A percentile compares a stretch with the other conserved stretches of the same genome.
Conservation (phyloP, 192 early-diverging fungal species). For the Chytriomyces confervae region DNA sequence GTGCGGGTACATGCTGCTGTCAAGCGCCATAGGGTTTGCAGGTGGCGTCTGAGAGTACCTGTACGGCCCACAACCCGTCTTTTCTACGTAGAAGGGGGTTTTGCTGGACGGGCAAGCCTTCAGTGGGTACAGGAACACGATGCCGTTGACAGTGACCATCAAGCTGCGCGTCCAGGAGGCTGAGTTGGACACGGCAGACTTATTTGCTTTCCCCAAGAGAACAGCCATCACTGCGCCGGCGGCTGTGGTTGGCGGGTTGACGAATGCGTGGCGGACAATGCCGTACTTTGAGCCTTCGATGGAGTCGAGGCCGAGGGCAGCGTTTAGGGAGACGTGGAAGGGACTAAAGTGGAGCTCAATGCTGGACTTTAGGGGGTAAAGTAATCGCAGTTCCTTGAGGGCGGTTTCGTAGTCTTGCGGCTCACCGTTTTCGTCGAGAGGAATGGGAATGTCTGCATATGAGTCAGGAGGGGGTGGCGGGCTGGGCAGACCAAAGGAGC, state of each 20-base stretch:
- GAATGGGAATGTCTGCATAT: background rate
- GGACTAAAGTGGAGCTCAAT: background rate
- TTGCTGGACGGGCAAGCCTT: background rate
- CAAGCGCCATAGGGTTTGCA: background rate
- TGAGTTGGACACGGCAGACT: background rate
- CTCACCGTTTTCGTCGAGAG: background rate
- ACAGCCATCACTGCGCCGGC: background rate
- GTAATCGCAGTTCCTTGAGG: background rate
- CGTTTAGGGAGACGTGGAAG: background rate
- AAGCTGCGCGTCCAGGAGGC: background rate
- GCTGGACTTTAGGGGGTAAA: background rate
- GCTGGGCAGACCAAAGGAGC: too few species aligned
- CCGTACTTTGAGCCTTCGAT: background rate
- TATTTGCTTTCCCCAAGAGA: background rate
- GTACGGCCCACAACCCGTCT: background rate
- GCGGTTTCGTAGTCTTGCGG: background rate
- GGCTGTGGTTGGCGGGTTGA: background rate
- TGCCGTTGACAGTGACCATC: background rate
- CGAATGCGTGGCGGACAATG: background rate
- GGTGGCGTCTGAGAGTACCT: background rate
- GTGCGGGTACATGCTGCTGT: background rate
- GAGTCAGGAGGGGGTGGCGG: background rate
- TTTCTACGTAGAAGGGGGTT: background rate
- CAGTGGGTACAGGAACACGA: background rate
- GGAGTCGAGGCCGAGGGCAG: background rate